Base-by-base conservation (phyloP, 768 basidiomycete genomes). In the Artomyces pyxidatus region DNA sequence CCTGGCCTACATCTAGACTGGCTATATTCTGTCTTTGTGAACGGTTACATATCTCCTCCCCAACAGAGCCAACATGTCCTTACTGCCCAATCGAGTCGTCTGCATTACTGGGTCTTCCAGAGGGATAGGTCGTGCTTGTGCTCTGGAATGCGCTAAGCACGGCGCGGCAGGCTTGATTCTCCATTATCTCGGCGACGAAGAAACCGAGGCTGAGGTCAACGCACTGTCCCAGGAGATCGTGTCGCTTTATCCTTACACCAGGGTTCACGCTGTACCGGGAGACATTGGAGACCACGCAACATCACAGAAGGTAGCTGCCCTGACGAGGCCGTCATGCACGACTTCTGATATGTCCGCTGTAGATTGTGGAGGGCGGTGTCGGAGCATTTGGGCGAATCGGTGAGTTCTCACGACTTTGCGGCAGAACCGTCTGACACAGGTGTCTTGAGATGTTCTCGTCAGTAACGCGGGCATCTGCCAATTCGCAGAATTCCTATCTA, bases 101-200 rank as follows among this genome's bases (percentile, higher is more conserved):
- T 78, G 77, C 50, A 80, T 88, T 55, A 88, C 85, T 14, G 85
- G 85, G 16, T 72, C 80, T n/a, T 83, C 81, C 6, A 71, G 81
- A 50, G 86, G 85, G 19, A 88, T 88, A 50, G 85, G 86, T 11
- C 71, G 80, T 52, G 81, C 78, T 25, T 83, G 81, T 54, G 83
- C 81, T 19, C 62, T 84, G 16, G 81, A 82, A 53, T 77, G 75
- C 45, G 80, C 78, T 3, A 73, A 76, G 52, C 76, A 85, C 50
- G 83, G 83, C 7, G 85, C 83, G 14, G 65, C 65, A 2, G 78
- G 77, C 37, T 64, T 88, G 39, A 71, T 85, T 40, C 61, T 88
- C 48, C 85, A 88, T 57, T 83, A 83, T 61, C 65, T 79, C 6
- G 85, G 85, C 6, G 80, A 83, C 49, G 63, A 65, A 6, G 74